phyloP scores from a whole-genome alignment of 352 stramenopile species.

The Phytophthora hibernalis region DNA sequence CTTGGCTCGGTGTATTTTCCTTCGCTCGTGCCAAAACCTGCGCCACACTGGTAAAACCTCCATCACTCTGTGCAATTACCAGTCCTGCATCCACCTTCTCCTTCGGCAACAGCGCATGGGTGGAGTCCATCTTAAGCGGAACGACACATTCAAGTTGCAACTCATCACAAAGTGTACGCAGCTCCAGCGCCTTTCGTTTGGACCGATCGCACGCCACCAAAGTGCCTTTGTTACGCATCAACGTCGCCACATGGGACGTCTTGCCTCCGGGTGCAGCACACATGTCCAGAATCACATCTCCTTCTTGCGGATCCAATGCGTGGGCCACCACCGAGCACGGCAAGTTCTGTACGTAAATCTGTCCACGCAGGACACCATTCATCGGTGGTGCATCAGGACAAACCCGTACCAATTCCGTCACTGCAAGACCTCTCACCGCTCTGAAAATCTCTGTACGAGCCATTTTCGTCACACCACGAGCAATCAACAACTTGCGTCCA shows the following conservation, averaged over 20 bases:
- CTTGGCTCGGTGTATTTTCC: slow-evolving; percentile 48
- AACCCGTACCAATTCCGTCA: slow-evolving; percentile 71
- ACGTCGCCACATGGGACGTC: slow-evolving; percentile 91
- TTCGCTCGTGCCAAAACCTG: slow-evolving; percentile 71
- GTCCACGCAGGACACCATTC: slow-evolving; percentile 80
- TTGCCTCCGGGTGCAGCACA: slow-evolving; percentile 95
- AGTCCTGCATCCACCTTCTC: slow-evolving; percentile 31
- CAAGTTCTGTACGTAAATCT: slow-evolving; percentile 95
- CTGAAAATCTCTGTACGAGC: slow-evolving; percentile 83
- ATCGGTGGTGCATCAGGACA: slow-evolving; percentile 89
- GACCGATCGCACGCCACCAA: slow-evolving; percentile 92
- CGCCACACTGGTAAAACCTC: slow-evolving; percentile 45
- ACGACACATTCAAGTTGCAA: slow-evolving; percentile 67
- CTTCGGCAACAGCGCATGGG: slow-evolving; percentile 80
- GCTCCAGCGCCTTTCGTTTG: slow-evolving; percentile 84
- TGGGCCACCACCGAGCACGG: slow-evolving; percentile 93
- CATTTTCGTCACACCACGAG: slow-evolving; percentile 74
- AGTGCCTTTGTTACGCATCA: slow-evolving; percentile 91
- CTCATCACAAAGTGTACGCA: slow-evolving; percentile 80
- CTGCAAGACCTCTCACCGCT: slow-evolving; percentile 63
- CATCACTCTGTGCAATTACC: slow-evolving; percentile 9
- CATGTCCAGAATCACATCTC: slow-evolving; percentile 94
- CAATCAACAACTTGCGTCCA: slow-evolving; percentile 85
- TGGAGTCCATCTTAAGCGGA: slow-evolving; percentile 86
- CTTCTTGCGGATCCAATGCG: slow-evolving; percentile 82